Evolutionary conservation across 192 early-diverging fungal genomes (phyloP), one percentile per base, ranked within the genome.

Genomic region (Mortierella antarctica): DNA sequence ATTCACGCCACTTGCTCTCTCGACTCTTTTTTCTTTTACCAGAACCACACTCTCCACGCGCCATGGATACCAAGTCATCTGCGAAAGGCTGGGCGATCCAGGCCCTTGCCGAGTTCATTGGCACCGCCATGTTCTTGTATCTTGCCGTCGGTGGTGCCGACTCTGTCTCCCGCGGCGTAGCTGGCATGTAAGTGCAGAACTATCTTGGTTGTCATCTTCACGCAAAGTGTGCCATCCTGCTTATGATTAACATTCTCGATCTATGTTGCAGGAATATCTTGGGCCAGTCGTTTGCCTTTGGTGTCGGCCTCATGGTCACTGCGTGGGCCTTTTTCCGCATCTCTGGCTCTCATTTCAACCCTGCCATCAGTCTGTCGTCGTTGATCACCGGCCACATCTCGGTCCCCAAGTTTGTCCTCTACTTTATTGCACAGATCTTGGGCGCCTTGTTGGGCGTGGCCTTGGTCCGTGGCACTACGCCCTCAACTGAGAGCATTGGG

Each of bases 281-380:
- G 48, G 76, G 79, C 10, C 47, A 72, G 18, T 74, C 85, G 0
- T 84, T 86, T 55, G 74, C 76, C 17, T 87, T 89, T 73, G 88
- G 88, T 14, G 58, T 85, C 11, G 78, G 65, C 39, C 70, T 91
- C 13, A 67, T 84, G 7, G 73, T 85, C 10, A 69, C 74, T 17
- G 57, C 90, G 31, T 86, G 82, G 64, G 73, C 88, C 9, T 82
- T 82, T 57, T 84, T 83, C 52, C 82, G 84, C n/a, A 85, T 90
- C 58, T 89, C 86, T 8, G 91, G 90, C 10, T 86, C 90, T 6
- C 82, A 83, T 17, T 82, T 93, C 57, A 93, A 93, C 66, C 90
- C 92, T 6, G 88, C 91, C n/a, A 83, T 93, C 45, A 84, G 87
- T n/a, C 55, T 93, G 11, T 82, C 85, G 18, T 83, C 91, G 20